Conservation (phyloP, 2,329 filamentous ascomycete species). For the Penicillium sp. region DNA sequence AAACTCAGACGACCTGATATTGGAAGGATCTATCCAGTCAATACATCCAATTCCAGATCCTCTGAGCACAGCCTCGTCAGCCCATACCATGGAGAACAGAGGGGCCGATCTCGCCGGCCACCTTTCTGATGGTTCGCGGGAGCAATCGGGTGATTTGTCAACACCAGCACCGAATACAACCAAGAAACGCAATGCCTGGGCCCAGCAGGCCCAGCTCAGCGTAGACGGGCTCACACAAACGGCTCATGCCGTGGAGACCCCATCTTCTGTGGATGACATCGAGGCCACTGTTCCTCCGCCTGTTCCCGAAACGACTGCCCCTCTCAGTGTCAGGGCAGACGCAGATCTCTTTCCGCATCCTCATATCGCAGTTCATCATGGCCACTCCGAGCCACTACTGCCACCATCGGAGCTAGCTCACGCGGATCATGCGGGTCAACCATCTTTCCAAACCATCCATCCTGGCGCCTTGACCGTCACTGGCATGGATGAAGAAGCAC, state of each 20-base stretch:
- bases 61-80: background rate
- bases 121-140: background rate
- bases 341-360: slow-evolving; percentile 26
- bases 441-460: slow-evolving; percentile 36
- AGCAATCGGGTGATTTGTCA: slow-evolving; percentile 27
- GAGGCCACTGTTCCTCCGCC: slow-evolving; percentile 31
- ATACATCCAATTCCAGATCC: background rate
- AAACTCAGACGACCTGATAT: background rate
- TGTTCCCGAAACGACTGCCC: slow-evolving; percentile 30
- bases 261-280: slow-evolving; percentile 44
- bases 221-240: slow-evolving; percentile 22
- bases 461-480: slow-evolving; percentile 36
- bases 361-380: slow-evolving; percentile 22
- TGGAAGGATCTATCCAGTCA: background rate
- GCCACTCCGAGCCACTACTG: slow-evolving; percentile 26
- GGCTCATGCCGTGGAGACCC: slow-evolving; percentile 34
- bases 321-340: slow-evolving; percentile 39
- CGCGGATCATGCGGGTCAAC: slow-evolving; percentile 11
- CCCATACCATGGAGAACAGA: slow-evolving; percentile 22
- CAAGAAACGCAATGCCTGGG: slow-evolving; percentile 33
- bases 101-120: slow-evolving; percentile 7
- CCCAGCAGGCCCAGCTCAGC: slow-evolving; percentile 28
- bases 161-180: slow-evolving; percentile 30
- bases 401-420: slow-evolving; percentile 29
- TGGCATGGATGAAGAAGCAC: slow-evolving; percentile 24